Base-by-base conservation (phyloP, 371 early-diverging fungal species). In the Fennellomyces sp. region DNA sequence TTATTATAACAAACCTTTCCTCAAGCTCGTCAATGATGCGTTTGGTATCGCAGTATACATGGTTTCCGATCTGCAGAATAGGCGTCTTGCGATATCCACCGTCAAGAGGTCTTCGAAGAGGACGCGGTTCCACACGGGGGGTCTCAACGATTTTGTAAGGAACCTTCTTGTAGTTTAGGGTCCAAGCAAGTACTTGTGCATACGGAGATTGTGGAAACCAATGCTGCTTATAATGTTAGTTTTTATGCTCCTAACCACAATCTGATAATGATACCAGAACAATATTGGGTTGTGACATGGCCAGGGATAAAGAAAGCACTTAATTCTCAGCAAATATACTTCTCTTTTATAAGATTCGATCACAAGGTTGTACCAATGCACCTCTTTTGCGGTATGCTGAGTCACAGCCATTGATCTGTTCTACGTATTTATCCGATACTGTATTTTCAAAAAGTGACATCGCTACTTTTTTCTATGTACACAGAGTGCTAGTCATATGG, bases 11-110 rank as follows among this genome's bases (percentile, higher is more conserved):
- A n/a, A n/a, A 83, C 71, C 79, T 72, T 31, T 64, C 58, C 58
- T 84, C 86, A 1, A 87, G 66, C 52, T 81, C 85, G 27, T 69
- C 70, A 38, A 84, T 29, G 25, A 82, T 83, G 23, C 64, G n/a
- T 23, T 69, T 74, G 0, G 82, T 75, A 38, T 87, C 84, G 28
- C 84, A 81, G 35, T 64, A 87, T 1, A 83, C 67, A 50, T 84
- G 78, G 53, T 75, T 75, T 15, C 85, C 85, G 19, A 87, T 85
- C 59, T 85, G 85, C 39, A 87, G 72, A 26, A 87, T 73, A 1
- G 87, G 87, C 10, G 87, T 81, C 19, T 83, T 79, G 30, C 86
- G 70, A 56, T 81, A 85, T 2, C 85, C 84, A 54, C 79, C 79
- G 35, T 83, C 71, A 52, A 86, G 65, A 33, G 81, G 80, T 23